Evolutionary conservation across 371 early-diverging fungal genomes (phyloP).

Genomic region (Fennellomyces sp.): DNA sequence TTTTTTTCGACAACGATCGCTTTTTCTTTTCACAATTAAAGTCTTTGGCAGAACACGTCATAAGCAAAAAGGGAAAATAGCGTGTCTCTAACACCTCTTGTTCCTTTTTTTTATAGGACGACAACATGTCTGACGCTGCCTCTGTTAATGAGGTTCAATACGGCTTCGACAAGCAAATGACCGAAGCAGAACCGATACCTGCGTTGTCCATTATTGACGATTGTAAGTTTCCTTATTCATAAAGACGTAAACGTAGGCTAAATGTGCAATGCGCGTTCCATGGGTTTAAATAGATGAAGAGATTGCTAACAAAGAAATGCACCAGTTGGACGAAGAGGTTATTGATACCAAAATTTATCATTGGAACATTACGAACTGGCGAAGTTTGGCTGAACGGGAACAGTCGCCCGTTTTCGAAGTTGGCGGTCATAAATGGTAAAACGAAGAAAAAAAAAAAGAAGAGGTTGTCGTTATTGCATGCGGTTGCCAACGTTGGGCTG

Average conservation of each 20-base stretch:
- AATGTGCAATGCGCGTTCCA: too few relatives aligned
- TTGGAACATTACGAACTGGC: conserved; percentile 56
- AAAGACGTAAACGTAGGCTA: background rate
- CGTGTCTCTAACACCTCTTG: background rate
- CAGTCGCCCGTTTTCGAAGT: conserved; percentile 59
- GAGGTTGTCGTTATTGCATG: too few relatives aligned
- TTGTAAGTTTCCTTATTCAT: conserved; percentile 15
- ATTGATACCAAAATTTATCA: conserved; percentile 40
- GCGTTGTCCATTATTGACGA: conserved; percentile 19
- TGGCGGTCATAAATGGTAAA: conserved; percentile 59
- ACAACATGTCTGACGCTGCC: conserved; percentile 18
- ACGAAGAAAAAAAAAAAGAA: too few relatives aligned
- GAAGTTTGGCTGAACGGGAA: conserved; percentile 44
- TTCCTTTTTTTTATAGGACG: conserved; percentile 13
- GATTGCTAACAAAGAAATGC: conserved; percentile 29
- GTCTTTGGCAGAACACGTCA: too few relatives aligned
- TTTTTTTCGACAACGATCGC: too few relatives aligned
- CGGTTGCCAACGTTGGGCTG: too few relatives aligned
- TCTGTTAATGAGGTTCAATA: conserved; percentile 6
- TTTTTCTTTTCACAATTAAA: too few relatives aligned
- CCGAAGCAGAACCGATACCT: conserved; percentile 14
- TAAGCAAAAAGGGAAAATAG: background rate
- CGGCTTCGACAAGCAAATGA: conserved; percentile 12
- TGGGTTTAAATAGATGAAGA: conserved; percentile 12
- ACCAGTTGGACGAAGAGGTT: conserved; percentile 46